Evolutionary conservation across 176 grass and related monocot genomes (phyloP).

Genomic region (Eragrostis curvula): DNA sequence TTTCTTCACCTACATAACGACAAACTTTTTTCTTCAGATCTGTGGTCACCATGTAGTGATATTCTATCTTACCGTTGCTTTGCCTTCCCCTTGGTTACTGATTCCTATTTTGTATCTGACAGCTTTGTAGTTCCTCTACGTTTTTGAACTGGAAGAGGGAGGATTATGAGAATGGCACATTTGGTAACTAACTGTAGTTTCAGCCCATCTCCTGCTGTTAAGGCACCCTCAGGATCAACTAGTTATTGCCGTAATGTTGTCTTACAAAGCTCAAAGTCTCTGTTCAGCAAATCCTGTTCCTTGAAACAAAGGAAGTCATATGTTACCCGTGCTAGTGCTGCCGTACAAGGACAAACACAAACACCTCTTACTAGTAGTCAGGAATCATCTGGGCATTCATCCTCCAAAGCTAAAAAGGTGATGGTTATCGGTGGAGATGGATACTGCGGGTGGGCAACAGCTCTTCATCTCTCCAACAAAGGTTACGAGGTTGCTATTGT

Average conservation of each 20-base stretch:
- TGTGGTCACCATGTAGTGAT: not conserved
- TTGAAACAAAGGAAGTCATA: slow-evolving; percentile 44
- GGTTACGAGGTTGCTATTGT: slow-evolving; percentile 95
- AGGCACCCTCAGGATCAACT: slow-evolving; percentile 30
- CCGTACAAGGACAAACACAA: slow-evolving; percentile 58
- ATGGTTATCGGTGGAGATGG: slow-evolving; percentile 99
- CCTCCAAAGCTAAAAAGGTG: slow-evolving; percentile 72
- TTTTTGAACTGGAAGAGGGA: slow-evolving; percentile 23
- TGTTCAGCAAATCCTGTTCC: slow-evolving; percentile 33
- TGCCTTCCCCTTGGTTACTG: not conserved
- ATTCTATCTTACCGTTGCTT: not conserved
- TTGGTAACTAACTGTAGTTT: slow-evolving; percentile 54
- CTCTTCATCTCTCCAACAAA: slow-evolving; percentile 94
- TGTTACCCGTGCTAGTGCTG: slow-evolving; percentile 49
- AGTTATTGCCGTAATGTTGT: slow-evolving; percentile 33
- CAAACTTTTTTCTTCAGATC: no score
- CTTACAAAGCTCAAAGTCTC: slow-evolving; percentile 48
- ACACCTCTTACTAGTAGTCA: slow-evolving; percentile 53
- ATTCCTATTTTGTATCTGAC: not conserved
- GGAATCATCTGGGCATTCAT: slow-evolving; percentile 54
- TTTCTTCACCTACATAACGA: not conserved
- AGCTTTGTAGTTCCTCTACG: slow-evolving; percentile 23
- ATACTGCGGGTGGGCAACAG: slow-evolving; percentile 95
- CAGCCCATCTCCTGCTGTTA: slow-evolving; percentile 41
- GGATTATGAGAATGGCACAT: slow-evolving; percentile 62